phyloP scores from a whole-genome alignment of 768 basidiomycete species.

The Termitomyces sp. region DNA sequence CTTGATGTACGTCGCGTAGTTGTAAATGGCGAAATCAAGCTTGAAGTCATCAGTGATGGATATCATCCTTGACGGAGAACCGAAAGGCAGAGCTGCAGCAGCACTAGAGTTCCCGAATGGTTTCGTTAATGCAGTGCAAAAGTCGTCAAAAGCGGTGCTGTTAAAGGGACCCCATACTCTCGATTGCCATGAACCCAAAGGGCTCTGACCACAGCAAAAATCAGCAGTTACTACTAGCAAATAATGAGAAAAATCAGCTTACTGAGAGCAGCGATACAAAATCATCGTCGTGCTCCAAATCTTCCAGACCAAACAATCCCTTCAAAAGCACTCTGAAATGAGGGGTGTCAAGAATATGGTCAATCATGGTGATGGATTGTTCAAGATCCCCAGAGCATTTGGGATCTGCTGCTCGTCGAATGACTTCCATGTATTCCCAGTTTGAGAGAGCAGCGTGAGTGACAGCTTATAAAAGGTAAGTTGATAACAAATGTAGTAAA shows the following conservation, averaged over 20 bases:
- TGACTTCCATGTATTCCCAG: constrained; percentile 88
- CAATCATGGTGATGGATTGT: constrained; percentile 54
- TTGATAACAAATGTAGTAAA: not conserved
- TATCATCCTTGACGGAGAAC: constrained; percentile 43
- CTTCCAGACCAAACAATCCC: constrained; percentile 67
- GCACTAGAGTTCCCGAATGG: constrained; percentile 29
- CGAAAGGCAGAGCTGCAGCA: constrained; percentile 38
- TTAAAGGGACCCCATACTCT: constrained; percentile 86
- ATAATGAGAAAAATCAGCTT: not conserved
- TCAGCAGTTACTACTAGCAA: not conserved
- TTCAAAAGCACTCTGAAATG: constrained; percentile 53
- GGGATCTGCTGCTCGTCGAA: constrained; percentile 61
- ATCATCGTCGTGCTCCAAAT: constrained; percentile 68
- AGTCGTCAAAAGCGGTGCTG: constrained; percentile 59
- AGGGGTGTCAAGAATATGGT: constrained; percentile 49
- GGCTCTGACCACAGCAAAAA: constrained; percentile 30
- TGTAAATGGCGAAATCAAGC: constrained; percentile 57
- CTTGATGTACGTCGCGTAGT: constrained; percentile 77
- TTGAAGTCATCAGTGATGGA: constrained; percentile 39
- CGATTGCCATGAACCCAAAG: constrained; percentile 73
- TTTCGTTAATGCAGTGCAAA: constrained; percentile 54
- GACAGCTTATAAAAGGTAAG: constrained; percentile 46
- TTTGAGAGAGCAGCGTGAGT: constrained; percentile 79
- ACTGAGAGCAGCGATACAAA: constrained; percentile 70
- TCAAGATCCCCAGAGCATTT: constrained; percentile 56